Conservation (phyloP, 768 basidiomycete genomes). For the Boletus patriciae region DNA sequence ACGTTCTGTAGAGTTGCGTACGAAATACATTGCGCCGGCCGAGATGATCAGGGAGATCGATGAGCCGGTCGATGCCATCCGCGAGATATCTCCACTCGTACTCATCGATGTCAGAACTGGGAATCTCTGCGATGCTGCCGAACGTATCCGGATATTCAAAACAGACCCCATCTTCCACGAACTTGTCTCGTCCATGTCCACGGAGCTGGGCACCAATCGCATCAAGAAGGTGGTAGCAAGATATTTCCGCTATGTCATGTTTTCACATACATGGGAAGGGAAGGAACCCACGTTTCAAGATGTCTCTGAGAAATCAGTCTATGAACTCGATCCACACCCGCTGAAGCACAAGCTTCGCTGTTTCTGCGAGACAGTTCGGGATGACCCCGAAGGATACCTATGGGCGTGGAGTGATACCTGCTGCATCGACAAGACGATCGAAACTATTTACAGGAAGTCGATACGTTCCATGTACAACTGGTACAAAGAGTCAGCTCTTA, state of each 20-base stretch:
- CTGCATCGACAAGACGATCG: background rate
- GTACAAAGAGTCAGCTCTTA: slow-evolving; percentile 1
- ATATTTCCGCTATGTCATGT: slow-evolving; percentile 7
- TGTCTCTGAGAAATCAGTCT: background rate
- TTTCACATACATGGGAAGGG: slow-evolving; percentile 8
- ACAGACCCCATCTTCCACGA: background rate
- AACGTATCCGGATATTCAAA: background rate
- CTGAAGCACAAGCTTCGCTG: background rate
- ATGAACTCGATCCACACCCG: background rate
- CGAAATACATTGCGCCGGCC: background rate
- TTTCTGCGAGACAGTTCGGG: background rate
- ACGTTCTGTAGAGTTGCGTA: background rate
- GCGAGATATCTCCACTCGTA: background rate
- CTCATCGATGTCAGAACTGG: slow-evolving; percentile 4
- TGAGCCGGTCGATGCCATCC: background rate
- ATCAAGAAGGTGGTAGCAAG: background rate
- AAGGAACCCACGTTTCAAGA: slow-evolving; percentile 1
- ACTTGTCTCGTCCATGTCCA: background rate
- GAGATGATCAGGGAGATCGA: background rate
- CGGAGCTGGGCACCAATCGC: background rate
- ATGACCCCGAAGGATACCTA: background rate
- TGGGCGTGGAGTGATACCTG: slow-evolving; percentile 5
- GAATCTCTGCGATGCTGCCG: background rate
- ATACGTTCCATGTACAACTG: slow-evolving; percentile 7
- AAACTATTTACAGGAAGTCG: background rate